A percentile compares a stretch with the other conserved stretches of the same genome.
phyloP scores from a whole-genome alignment of 352 stramenopile species.

The Globisporangium solare region DNA sequence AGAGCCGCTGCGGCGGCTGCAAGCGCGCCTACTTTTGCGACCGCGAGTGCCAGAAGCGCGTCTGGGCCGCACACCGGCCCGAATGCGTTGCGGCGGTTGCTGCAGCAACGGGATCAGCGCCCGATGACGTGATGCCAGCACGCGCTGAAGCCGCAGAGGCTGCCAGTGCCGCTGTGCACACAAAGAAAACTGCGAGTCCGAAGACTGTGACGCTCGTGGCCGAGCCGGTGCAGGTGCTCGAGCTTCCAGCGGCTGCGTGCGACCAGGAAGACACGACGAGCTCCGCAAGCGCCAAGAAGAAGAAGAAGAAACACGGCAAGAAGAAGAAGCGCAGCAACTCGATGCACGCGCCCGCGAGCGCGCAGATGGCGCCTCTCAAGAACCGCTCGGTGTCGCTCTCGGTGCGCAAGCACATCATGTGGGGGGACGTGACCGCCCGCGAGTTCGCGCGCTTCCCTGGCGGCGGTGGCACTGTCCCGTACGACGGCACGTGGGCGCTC shows the following conservation, averaged over 20 bases:
- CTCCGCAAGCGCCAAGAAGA: conserved; percentile 32
- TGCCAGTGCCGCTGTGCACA: conserved; percentile 6
- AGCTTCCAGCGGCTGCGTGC: conserved; percentile 20
- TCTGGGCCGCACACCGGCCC: conserved; percentile 53
- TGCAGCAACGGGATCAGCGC: conserved; percentile 1
- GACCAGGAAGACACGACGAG: background rate
- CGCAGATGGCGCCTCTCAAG: conserved; percentile 24
- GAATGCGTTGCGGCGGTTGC: conserved; percentile 29
- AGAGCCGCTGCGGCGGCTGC: conserved; percentile 74
- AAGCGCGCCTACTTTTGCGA: conserved; percentile 72
- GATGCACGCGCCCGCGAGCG: conserved; percentile 41
- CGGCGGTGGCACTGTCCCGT: conserved; percentile 66
- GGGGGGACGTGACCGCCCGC: conserved; percentile 59
- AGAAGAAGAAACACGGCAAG: conserved; percentile 71
- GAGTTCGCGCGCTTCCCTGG: conserved; percentile 81
- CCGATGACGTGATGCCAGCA: no score
- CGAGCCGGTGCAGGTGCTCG: conserved; percentile 38
- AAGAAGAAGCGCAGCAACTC: conserved; percentile 70
- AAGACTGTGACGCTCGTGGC: conserved; percentile 45
- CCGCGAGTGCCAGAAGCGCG: conserved; percentile 64
- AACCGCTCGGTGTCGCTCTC: conserved; percentile 61
- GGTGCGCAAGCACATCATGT: conserved; percentile 68
- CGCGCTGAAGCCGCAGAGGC: background rate
- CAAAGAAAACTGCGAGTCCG: conserved; percentile 8
- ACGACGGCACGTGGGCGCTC: conserved; percentile 79